A percentile compares a stretch with the other conserved stretches of the same genome.
phyloP scores from a whole-genome alignment of 164 flowering plant genomes.

The Umbellularia californica region DNA sequence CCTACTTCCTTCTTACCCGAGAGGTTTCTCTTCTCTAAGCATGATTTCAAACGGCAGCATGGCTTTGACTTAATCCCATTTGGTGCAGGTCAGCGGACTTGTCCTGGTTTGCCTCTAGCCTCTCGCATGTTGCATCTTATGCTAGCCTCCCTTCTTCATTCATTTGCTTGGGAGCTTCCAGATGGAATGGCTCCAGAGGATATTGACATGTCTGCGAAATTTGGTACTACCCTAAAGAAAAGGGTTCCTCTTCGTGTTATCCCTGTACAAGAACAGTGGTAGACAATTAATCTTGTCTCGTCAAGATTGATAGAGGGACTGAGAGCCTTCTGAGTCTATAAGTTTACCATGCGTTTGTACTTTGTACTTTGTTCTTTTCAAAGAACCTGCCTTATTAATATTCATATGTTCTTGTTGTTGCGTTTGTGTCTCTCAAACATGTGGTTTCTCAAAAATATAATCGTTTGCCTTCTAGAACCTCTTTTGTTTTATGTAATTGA shows the following conservation, averaged over 20 bases:
- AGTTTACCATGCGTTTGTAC: slow-evolving; percentile 2
- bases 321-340: too few species aligned
- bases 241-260: neutral
- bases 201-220: slow-evolving; percentile 1
- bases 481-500: too few species aligned
- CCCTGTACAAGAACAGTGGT: neutral
- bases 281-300: too few species aligned
- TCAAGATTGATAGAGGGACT: too few species aligned
- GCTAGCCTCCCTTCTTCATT: slow-evolving; percentile 13
- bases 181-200: slow-evolving; percentile 5
- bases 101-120: slow-evolving; percentile 8
- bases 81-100: slow-evolving; percentile 9
- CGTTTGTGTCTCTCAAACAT: too few species aligned
- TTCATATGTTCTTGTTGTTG: too few species aligned
- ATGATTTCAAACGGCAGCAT: slow-evolving; percentile 9
- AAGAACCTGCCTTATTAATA: neutral
- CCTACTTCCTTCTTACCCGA: slow-evolving; percentile 4
- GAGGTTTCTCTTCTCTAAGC: slow-evolving; percentile 1
- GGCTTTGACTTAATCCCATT: slow-evolving; percentile 8
- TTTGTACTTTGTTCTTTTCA: slow-evolving; percentile 1
- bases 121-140: slow-evolving; percentile 12
- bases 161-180: slow-evolving; percentile 13
- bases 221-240: slow-evolving; percentile 11
- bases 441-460: too few species aligned
- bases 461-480: too few species aligned